Base-by-base conservation (phyloP, 2,329 filamentous ascomycete genomes). In the Purpureocillium takamizusanense region DNA sequence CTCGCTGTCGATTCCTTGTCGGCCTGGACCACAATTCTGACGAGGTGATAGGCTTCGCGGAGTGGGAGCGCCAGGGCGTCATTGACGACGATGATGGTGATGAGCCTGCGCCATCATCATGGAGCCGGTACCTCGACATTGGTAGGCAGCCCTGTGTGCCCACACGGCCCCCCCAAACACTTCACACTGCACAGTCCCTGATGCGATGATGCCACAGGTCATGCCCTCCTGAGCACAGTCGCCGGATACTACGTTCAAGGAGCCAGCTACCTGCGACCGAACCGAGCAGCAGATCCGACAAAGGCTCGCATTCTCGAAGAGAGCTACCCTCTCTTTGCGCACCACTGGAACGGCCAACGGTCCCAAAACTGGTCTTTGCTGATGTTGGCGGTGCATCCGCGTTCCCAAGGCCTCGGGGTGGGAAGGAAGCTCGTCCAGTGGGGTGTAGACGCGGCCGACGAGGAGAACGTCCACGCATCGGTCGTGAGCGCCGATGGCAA, bases 371-470 rank as follows among this genome's bases (percentile, higher is more conserved):
- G 59, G 60, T 62, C 59, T 35, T 53, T 70, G 4, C 54, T 61
- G 4, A 38, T 54, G 2, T 45, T 65, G 7, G 55, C 52, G n/a
- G 53, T 65, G 2, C 55, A 62, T 33, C 67, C 66, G 1, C 53
- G 56, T 5, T 56, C 54, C 21, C 63, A 68, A 33, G 53, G 60
- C 4, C 46, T 46, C 30, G 60, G 56, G 2, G 39, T 61, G 10
- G 67, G 65, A 1, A 52, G 51, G 5, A 46, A 45, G 17, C 53
- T 71, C 7, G 63, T 67, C 10, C 39, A 50, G 17, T 67, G 63
- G 63, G 67, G 67, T 0, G 44, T 69, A 1, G 48, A 60, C 1
- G 46, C 52, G 28, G 61, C 63, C 1, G 44, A 54, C 33, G 38
- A 49, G 11, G 63, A 67, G 10, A 51, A 50, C 1, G 44, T 67